Base-by-base conservation (phyloP, 116 monocot genomes). In the Dioscorea cayenensis region DNA sequence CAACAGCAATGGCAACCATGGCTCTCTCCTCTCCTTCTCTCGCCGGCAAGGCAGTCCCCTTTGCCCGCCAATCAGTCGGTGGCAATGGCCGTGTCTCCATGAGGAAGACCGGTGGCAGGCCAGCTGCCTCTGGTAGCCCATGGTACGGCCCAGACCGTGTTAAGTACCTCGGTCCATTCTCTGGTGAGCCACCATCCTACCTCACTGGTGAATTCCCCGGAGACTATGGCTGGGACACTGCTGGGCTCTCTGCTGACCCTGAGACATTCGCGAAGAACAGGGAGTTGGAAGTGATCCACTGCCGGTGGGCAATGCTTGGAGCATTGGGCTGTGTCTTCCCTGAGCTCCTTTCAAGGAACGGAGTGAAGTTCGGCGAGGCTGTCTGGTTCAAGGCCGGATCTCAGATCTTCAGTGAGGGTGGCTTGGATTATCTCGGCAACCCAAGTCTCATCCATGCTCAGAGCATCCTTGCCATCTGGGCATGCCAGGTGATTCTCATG, bases 381-480 rank as follows among this genome's bases (percentile, higher is more conserved):
- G 55, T 55, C 55, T 55, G 55, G 55, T 55, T 55, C 55, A 55
- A 55, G 55, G 55, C 55, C 18, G 55, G 55, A 5, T 16, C 55
- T 16, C 55, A 55, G 55, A 55, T 55, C 55, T 55, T 55, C 55
- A 55, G 55, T n/a, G 55, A 55, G 5, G 55, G 55, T 3, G 55
- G 55, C 5, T 16, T 55, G 19, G 55, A 55, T n/a, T 55, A 55
- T 5, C 55, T 55, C 19, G 82, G 86, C 43, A 84, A 86, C 70
- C 84, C 90, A 0, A 86, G 79, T 77, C 70, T 90, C 21, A 58
- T 86, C 28, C 86, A 90, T 49, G 90, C 84, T 3, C 85, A 89
- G 76, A 89, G 89, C 83, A 89, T 89, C 66, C 78, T 89, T 49
- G 89, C 89, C 60, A 85, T 89, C 69, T 89, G 85, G 89, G 89